Conservation (phyloP, 2,329 filamentous ascomycete species). For the Alternaria viburni region DNA sequence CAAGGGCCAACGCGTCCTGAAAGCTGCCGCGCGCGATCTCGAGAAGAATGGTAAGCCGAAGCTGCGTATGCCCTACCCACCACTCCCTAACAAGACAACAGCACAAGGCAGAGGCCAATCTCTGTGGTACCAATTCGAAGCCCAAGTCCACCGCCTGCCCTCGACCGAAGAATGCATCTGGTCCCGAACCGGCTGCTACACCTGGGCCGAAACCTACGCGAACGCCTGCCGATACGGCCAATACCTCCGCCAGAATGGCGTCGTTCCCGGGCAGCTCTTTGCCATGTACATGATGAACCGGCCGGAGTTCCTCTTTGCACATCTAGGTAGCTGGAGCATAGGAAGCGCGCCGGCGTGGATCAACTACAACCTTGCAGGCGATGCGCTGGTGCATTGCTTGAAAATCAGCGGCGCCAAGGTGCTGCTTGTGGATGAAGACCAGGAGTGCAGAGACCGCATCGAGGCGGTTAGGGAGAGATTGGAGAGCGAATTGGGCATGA, state of each 20-base stretch:
- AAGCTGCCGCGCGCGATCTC: constrained; percentile 54
- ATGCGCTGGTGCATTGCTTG: constrained; percentile 71
- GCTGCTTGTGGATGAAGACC: constrained; percentile 55
- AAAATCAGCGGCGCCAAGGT: constrained; percentile 61
- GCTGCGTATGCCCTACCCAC: background rate
- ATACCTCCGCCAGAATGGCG: constrained; percentile 53
- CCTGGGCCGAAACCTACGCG: constrained; percentile 48
- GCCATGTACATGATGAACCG: constrained; percentile 72
- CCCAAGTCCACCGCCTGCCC: constrained; percentile 58
- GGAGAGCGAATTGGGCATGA: constrained; percentile 64
- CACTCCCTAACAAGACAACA: constrained; percentile 1
- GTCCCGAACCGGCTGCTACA: constrained; percentile 64
- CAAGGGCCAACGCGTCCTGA: constrained; percentile 52
- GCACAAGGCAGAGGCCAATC: constrained; percentile 59
- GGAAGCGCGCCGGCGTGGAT: constrained; percentile 74
- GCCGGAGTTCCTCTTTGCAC: constrained; percentile 70
- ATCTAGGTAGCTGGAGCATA: constrained; percentile 69
- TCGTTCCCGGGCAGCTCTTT: constrained; percentile 66
- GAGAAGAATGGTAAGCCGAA: constrained; percentile 55
- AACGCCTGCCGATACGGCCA: constrained; percentile 50
- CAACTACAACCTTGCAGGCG: constrained; percentile 71
- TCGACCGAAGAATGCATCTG: constrained; percentile 66
- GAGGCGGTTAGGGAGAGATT: constrained; percentile 58
- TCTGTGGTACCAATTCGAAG: constrained; percentile 71
- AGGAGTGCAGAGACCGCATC: constrained; percentile 62